Evolutionary conservation across 306 rosid species (phyloP), one percentile per base, ranked within the genome.

Genomic region (Elaeagnus macrophylla): DNA sequence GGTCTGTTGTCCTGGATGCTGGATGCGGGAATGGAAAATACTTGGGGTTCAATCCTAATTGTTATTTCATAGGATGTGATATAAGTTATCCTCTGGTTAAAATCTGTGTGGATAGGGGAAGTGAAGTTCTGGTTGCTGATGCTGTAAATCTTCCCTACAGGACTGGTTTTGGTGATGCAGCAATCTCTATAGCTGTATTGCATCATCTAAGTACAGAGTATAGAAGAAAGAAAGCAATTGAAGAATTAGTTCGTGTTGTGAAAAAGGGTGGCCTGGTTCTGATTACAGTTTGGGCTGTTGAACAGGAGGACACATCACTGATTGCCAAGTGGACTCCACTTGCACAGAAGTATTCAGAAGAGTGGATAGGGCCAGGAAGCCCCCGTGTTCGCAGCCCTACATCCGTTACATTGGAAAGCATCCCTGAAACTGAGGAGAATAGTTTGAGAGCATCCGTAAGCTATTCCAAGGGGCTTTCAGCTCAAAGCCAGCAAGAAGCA

Each of bases 1-100:
- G 96, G 48, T 87, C 96, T 55, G 81, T 93, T 39, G 72, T 87
- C 38, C 74, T 93, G 3, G 99, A 84, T 79, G 96, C 95, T 0
- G 96, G 99, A 38, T 93, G 99, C 62, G 96, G 99, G 43, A 87
- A 87, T 71, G 96, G 96, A 48, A 91, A 87, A 68, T 91, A 91
- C 74, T 60, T 80, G 57, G 95, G 89, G 37, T 73, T 75, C 37
- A 79, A 76, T 70, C 69, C 59, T 20, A 75, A 75, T 62, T 91
- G 95, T 60, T 78, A 63, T 61, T 87, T 79, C 59, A 68, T 84
- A 52, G 96, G 95, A 54, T 91, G 94, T 67, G 99, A 91, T 72
- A 82, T 87, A 64, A 87, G 99, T 50, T 61, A 73, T 64, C 69
- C 95, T 25, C 83, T 91, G 60, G 79, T 82, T 58, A 87, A 87